Evolutionary conservation across 2,329 filamentous ascomycete genomes (phyloP).

Genomic region (Fusarium sp.): DNA sequence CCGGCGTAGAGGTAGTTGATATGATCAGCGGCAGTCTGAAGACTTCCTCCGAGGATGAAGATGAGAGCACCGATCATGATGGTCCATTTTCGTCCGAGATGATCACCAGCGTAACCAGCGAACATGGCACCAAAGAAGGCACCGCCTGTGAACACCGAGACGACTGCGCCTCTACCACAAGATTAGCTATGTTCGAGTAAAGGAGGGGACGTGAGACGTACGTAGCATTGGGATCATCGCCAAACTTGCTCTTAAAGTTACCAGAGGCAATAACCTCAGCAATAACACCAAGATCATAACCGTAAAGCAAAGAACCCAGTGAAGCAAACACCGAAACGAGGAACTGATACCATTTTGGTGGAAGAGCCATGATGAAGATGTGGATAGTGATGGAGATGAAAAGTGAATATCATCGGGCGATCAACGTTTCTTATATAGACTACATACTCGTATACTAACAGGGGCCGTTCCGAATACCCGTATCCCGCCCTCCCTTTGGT

Average conservation of each 20-base stretch:
- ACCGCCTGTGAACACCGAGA: slow-evolving; percentile 82
- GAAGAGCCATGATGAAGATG: slow-evolving; percentile 53
- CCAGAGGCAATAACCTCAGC: slow-evolving; percentile 28
- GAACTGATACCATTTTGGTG: slow-evolving; percentile 61
- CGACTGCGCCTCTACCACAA: slow-evolving; percentile 47
- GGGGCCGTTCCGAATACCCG: slow-evolving; percentile 13
- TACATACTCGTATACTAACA: slow-evolving; percentile 3
- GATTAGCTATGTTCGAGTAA: neutral
- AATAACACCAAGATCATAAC: slow-evolving; percentile 32
- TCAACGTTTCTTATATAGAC: slow-evolving; percentile 15
- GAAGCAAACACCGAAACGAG: slow-evolving; percentile 51
- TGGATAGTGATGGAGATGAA: neutral
- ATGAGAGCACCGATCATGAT: slow-evolving; percentile 77
- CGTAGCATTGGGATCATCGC: slow-evolving; percentile 19
- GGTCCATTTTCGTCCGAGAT: slow-evolving; percentile 71
- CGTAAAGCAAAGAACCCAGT: slow-evolving; percentile 21
- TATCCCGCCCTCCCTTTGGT: neutral
- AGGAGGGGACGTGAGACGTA: neutral
- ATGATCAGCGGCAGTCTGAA: slow-evolving; percentile 75
- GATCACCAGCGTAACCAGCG: slow-evolving; percentile 73
- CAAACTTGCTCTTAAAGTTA: slow-evolving; percentile 18
- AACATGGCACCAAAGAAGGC: slow-evolving; percentile 76
- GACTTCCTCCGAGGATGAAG: slow-evolving; percentile 76
- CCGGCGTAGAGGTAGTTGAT: slow-evolving; percentile 75
- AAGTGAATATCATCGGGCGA: neutral